Conservation (phyloP, 2,329 filamentous ascomycete species). For the Aspergillus amoenus region DNA sequence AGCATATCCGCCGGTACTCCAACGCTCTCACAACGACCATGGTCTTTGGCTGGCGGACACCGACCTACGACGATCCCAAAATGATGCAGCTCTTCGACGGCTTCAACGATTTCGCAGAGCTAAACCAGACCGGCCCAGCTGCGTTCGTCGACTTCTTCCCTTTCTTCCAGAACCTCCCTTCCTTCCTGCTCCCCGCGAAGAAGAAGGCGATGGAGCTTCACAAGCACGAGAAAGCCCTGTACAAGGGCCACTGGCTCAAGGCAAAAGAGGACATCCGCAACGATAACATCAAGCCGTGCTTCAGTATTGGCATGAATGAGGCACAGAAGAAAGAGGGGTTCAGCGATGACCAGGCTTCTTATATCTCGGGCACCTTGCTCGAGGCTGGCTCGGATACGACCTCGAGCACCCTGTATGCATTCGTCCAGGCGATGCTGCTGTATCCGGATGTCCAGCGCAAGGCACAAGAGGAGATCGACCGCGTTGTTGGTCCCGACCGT, state of each 20-base stretch:
- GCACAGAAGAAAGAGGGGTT: conserved; percentile 34
- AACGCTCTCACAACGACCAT: conserved; percentile 52
- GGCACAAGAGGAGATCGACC: conserved; percentile 40
- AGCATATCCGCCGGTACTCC: conserved; percentile 50
- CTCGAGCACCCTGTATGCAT: conserved; percentile 48
- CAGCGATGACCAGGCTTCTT: conserved; percentile 34
- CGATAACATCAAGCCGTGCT: conserved; percentile 31
- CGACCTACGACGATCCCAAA: conserved; percentile 42
- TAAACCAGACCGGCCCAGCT: conserved; percentile 44
- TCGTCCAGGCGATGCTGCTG: conserved; percentile 50
- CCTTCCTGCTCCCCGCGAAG: conserved; percentile 37
- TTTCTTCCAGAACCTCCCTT: conserved; percentile 46
- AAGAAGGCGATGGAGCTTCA: conserved; percentile 46
- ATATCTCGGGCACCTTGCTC: conserved; percentile 30
- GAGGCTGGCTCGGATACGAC: conserved; percentile 55
- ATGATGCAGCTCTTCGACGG: conserved; percentile 45
- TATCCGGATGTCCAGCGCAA: conserved; percentile 44
- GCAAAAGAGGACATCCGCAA: conserved; percentile 36
- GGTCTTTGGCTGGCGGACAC: conserved; percentile 49
- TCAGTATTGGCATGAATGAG: conserved; percentile 26
- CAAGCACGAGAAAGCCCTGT: conserved; percentile 43
- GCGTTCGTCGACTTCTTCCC: conserved; percentile 51
- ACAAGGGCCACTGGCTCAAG: conserved; percentile 43
- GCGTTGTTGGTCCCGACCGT: conserved; percentile 48
- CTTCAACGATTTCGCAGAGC: conserved; percentile 39